Evolutionary conservation across 306 rosid species (phyloP).

Genomic region (Albizia julibrissin): DNA sequence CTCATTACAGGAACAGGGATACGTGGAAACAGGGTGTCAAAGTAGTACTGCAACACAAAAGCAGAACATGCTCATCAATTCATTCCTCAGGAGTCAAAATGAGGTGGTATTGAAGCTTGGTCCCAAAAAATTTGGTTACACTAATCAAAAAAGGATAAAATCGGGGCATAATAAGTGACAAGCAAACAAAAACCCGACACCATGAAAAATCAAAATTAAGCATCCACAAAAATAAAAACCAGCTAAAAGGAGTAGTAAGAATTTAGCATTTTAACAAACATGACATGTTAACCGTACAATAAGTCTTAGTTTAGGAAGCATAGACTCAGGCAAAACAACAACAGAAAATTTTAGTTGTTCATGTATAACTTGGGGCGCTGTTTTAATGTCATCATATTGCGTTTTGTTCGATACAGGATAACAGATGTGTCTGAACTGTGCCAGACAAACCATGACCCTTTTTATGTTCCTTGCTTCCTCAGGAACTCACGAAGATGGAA

Average conservation of each 20-base stretch:
- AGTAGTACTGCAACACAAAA: conserved; percentile 78
- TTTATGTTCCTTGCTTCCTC: background rate
- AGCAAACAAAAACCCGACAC: conserved; percentile 3
- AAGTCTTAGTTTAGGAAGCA: background rate
- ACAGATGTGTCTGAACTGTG: background rate
- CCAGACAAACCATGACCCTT: background rate
- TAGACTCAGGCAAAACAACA: background rate
- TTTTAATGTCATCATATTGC: background rate
- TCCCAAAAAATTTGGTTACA: conserved; percentile 16
- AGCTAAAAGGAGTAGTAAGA: background rate
- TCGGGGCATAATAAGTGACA: background rate
- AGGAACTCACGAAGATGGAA: background rate
- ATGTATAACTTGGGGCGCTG: background rate
- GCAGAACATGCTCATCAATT: conserved; percentile 38
- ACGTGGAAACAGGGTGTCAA: conserved; percentile 96
- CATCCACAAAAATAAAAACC: background rate
- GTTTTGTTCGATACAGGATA: background rate
- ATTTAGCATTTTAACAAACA: conserved; percentile 15
- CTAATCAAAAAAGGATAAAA: background rate
- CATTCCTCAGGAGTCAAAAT: conserved; percentile 17
- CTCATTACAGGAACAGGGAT: conserved; percentile 97
- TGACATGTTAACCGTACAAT: background rate
- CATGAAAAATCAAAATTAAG: conserved; percentile 15
- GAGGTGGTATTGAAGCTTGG: background rate
- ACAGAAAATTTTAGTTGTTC: background rate